phyloP scores from a whole-genome alignment of 2,329 filamentous ascomycete genomes.

The Emericellopsis atlantica region DNA sequence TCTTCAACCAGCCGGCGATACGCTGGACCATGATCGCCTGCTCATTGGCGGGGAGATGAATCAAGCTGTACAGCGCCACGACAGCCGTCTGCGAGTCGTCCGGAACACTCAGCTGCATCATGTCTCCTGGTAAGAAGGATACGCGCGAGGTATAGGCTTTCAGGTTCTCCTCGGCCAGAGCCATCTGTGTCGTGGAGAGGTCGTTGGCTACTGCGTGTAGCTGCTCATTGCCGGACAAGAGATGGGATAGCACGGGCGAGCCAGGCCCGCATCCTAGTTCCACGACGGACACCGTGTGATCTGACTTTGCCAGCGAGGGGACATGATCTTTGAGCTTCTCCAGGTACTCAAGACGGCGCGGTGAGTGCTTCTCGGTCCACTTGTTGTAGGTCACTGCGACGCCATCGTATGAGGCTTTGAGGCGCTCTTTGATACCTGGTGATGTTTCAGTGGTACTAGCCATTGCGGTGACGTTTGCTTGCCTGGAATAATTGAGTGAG shows the following conservation, averaged over 20 bases:
- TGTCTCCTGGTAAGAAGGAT: constrained; percentile 17
- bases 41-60: constrained; percentile 39
- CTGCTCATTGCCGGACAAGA: constrained; percentile 13
- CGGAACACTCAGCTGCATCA: constrained; percentile 19
- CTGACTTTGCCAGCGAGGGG: constrained; percentile 1
- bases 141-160: constrained; percentile 2
- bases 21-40: constrained; percentile 31
- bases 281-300: constrained; percentile 12
- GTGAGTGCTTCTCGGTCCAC: constrained; percentile 20
- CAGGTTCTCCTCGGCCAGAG: constrained; percentile 14
- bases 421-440: constrained; percentile 21
- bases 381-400: constrained; percentile 25
- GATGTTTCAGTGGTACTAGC: constrained; percentile 3
- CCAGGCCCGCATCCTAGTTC: constrained; percentile 30
- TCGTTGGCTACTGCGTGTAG: constrained; percentile 21
- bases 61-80: constrained; percentile 38
- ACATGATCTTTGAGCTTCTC: constrained; percentile 18
- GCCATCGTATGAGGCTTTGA: constrained; percentile 24
- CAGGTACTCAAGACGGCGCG: constrained; percentile 19
- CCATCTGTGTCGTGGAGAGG: constrained; percentile 24
- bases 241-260: constrained; percentile 18
- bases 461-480: too few species aligned
- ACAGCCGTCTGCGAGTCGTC: constrained; percentile 30
- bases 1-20: constrained; percentile 34
- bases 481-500: too few species aligned